A percentile compares a stretch with the other conserved stretches of the same genome.
These are phyloP conservation scores for Fusarium penzigii DNA, from an alignment of 2,329 filamentous ascomycete species.

Conservation along the genomic window DNA sequence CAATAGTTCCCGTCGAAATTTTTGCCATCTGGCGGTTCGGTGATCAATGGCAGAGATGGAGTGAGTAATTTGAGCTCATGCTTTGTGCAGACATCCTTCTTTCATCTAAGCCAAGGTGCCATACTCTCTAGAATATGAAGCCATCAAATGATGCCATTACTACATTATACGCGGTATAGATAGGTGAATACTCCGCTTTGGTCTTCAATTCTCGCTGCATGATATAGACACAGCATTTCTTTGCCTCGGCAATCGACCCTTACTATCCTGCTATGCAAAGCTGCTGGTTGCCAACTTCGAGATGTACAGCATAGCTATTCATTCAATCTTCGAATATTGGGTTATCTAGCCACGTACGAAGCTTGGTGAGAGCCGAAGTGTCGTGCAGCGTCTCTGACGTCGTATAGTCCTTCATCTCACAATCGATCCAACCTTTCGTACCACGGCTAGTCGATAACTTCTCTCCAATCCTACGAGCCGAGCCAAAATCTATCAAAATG, in stretches of 20 bases:
- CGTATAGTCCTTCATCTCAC: conserved; percentile 13
- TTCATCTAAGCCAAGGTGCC: background rate
- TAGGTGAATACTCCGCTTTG: background rate
- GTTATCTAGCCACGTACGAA: conserved; percentile 8
- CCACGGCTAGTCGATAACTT: conserved; percentile 11
- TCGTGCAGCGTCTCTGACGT: conserved; percentile 13
- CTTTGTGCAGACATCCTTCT: background rate
- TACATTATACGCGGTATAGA: background rate
- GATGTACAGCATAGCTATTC: conserved; percentile 4
- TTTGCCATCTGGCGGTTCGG: background rate
- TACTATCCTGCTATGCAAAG: background rate
- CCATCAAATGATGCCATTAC: background rate
- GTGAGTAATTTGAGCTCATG: background rate
- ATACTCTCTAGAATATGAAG: conserved; percentile 2
- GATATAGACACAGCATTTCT: conserved; percentile 1
- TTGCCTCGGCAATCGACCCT: conserved; percentile 1
- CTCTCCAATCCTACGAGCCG: conserved; percentile 10
- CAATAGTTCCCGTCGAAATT: background rate
- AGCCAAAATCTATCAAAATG: conserved; percentile 13
- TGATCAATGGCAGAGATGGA: background rate
- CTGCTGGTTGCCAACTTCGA: conserved; percentile 3
- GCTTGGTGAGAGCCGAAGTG: conserved; percentile 9
- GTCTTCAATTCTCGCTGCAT: conserved; percentile 1
- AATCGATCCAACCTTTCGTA: conserved; percentile 11
- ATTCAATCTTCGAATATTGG: conserved; percentile 9